Conservation (phyloP, 495 filamentous ascomycete species). For the Podospora bellae-mahoneyi region DNA sequence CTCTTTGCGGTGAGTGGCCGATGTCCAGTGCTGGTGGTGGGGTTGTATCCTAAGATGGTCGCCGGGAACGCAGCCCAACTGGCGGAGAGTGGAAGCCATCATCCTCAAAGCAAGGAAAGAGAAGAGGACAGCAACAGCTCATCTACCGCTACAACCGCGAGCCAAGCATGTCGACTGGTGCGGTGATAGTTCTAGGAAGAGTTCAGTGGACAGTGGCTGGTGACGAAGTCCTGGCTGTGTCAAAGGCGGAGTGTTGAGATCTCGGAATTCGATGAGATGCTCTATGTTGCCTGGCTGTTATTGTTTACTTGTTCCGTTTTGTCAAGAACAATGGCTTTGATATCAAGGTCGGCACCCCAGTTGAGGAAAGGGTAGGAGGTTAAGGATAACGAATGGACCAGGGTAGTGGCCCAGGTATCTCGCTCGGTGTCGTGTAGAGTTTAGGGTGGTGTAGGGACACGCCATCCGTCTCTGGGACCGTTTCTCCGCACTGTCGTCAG, state of each 20-base stretch:
- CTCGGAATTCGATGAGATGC: no score
- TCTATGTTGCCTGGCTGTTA: background rate
- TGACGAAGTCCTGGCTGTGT: no score
- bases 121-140: background rate
- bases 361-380: background rate
- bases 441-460: background rate
- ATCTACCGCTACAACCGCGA: slow-evolving; percentile 1
- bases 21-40: background rate
- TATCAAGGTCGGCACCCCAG: background rate
- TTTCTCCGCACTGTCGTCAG: background rate
- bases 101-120: slow-evolving; percentile 8
- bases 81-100: background rate
- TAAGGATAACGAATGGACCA: no score
- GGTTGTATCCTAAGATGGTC: slow-evolving; percentile 8
- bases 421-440: background rate
- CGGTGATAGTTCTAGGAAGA: background rate
- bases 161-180: background rate
- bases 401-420: background rate
- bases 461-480: background rate
- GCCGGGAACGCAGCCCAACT: slow-evolving; percentile 15
- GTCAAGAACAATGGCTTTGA: background rate
- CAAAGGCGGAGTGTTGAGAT: background rate
- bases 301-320: background rate
- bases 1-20: slow-evolving; percentile 2
- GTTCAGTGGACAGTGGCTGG: no score